Evolutionary conservation across 164 flowering plant species (phyloP).

Genomic region (Chloranthus sessilifolius): DNA sequence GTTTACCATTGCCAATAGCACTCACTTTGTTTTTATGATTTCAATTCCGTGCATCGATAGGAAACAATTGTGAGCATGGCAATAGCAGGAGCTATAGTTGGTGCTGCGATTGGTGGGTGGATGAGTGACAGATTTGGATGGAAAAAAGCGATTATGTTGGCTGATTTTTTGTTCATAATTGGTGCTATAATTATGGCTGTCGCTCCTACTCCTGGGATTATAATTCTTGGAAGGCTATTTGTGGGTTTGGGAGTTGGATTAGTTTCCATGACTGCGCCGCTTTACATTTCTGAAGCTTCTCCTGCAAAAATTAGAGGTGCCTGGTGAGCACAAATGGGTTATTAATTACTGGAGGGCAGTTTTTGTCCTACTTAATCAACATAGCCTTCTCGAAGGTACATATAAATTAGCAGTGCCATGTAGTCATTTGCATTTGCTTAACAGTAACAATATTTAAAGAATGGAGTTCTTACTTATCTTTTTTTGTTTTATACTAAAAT

Average conservation of each 20-base stretch:
- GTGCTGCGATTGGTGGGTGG: slow-evolving; percentile 90
- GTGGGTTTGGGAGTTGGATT: slow-evolving; percentile 89
- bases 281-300: slow-evolving; percentile 87
- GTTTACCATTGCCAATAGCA: not conserved
- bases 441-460: no score
- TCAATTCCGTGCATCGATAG: slow-evolving; percentile 20
- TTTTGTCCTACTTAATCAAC: slow-evolving; percentile 72
- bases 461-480: no score
- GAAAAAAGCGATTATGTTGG: slow-evolving; percentile 46
- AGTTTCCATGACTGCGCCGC: slow-evolving; percentile 91
- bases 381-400: slow-evolving; percentile 64
- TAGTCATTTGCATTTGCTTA: not conserved
- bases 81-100: slow-evolving; percentile 90
- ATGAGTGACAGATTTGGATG: slow-evolving; percentile 68
- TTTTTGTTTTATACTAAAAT: not conserved
- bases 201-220: slow-evolving; percentile 53
- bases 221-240: slow-evolving; percentile 60
- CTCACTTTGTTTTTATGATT: not conserved
- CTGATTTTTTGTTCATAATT: slow-evolving; percentile 61
- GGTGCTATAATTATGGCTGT: slow-evolving; percentile 83
- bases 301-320: slow-evolving; percentile 90
- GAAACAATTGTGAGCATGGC: slow-evolving; percentile 93
- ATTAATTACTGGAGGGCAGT: slow-evolving; percentile 83
- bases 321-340: slow-evolving; percentile 79
- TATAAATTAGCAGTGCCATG: not conserved